A percentile compares a stretch with the other conserved stretches of the same genome.
Evolutionary conservation across 1,139 yeast species (phyloP).

Genomic region (Geotrichum citri-aurantii): DNA sequence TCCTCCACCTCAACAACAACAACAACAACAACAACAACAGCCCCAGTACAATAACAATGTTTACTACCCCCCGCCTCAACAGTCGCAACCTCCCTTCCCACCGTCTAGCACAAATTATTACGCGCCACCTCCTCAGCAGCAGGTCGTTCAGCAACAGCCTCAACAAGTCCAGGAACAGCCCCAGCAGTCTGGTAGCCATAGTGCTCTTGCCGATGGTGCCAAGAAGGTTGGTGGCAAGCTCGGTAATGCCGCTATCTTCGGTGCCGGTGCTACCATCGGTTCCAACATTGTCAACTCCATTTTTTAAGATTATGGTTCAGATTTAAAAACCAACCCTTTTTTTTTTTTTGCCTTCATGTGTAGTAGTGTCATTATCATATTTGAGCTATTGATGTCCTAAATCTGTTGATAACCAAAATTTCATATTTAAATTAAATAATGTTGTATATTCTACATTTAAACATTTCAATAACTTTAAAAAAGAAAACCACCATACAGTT

Average conservation of each 20-base stretch:
- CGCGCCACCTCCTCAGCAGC: constrained; percentile 18
- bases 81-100: constrained; percentile 18
- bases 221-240: constrained; percentile 74
- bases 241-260: constrained; percentile 90
- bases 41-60: constrained; percentile 17
- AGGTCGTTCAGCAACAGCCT: constrained; percentile 8
- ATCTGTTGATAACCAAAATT: not conserved
- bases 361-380: not conserved
- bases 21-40: constrained; percentile 7
- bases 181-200: constrained; percentile 17
- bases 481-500: not conserved
- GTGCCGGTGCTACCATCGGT: constrained; percentile 96
- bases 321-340: not conserved
- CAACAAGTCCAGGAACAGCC: constrained; percentile 19
- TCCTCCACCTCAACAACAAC: constrained; percentile 14
- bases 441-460: not conserved
- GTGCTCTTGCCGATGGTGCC: constrained; percentile 37
- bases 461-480: too few relatives aligned
- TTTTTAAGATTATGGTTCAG: constrained; percentile 41
- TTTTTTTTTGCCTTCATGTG: not conserved
- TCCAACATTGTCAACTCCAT: constrained; percentile 80
- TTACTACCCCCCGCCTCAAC: constrained; percentile 9
- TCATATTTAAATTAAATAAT: not conserved
- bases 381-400: not conserved
- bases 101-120: constrained; percentile 17